Conservation (phyloP, 306 rosid species). For the Sphenostylis stenocarpa region DNA sequence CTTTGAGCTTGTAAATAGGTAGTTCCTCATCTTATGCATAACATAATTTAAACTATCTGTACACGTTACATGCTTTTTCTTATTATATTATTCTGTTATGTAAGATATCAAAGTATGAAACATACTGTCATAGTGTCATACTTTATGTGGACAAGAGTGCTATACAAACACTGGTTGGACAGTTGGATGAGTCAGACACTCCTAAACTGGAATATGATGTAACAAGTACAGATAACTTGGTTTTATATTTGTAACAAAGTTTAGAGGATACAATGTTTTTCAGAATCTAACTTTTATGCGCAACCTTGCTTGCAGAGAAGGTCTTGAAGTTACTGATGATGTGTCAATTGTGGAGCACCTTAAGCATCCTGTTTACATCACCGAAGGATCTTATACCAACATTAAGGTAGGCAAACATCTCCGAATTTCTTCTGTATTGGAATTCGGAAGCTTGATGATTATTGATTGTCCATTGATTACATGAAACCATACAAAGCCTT, state of each 20-base stretch:
- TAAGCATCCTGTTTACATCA: slow-evolving; percentile 77
- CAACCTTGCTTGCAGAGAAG: slow-evolving; percentile 57
- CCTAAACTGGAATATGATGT: slow-evolving; percentile 12
- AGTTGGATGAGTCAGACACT: background rate
- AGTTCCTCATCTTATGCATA: slow-evolving; percentile 28
- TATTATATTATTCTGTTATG: background rate
- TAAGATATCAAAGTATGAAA: background rate
- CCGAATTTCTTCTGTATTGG: slow-evolving; percentile 1
- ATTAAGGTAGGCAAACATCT: slow-evolving; percentile 65
- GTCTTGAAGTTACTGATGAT: slow-evolving; percentile 93
- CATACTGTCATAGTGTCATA: background rate
- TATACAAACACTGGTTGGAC: background rate
- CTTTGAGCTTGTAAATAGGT: slow-evolving; percentile 92
- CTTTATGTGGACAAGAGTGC: background rate
- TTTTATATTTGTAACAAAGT: slow-evolving; percentile 12
- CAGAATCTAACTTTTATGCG: slow-evolving; percentile 24
- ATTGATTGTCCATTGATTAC: slow-evolving; percentile 3
- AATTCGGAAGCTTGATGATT: slow-evolving; percentile 11
- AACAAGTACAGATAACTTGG: background rate
- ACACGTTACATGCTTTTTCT: slow-evolving; percentile 1
- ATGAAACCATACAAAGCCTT: background rate
- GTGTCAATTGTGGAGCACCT: slow-evolving; percentile 94
- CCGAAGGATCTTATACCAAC: slow-evolving; percentile 94
- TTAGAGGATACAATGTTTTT: slow-evolving; percentile 2
- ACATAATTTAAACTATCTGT: slow-evolving; percentile 3